Conservation (phyloP, 805 yeast species). For the Candida montana region DNA sequence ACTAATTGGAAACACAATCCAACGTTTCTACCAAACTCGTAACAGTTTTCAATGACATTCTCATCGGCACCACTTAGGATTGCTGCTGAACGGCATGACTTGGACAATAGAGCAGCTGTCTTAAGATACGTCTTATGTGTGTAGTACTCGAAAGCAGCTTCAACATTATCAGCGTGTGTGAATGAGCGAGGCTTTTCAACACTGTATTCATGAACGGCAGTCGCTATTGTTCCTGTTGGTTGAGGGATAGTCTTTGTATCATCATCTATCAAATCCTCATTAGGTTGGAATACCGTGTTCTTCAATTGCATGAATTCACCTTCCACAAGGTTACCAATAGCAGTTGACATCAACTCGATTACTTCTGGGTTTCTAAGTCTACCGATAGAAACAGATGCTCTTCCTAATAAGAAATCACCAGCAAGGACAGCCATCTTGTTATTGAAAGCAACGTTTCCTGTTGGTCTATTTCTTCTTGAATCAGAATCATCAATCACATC, state of each 20-base stretch:
- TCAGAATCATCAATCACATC: constrained; percentile 92
- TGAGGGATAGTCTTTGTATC: constrained; percentile 37
- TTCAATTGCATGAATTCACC: constrained; percentile 99
- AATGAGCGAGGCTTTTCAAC: constrained; percentile 28
- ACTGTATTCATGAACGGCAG: constrained; percentile 33
- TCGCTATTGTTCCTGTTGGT: constrained; percentile 60
- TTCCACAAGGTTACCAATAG: constrained; percentile 94
- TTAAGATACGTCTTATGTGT: constrained; percentile 92
- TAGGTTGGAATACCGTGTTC: constrained; percentile 70
- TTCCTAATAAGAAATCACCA: constrained; percentile 90
- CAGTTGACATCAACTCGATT: constrained; percentile 88
- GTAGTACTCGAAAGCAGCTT: constrained; percentile 92
- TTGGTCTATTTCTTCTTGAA: constrained; percentile 82
- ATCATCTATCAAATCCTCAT: constrained; percentile 42
- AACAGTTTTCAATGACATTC: constrained; percentile 74
- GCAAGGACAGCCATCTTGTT: constrained; percentile 97
- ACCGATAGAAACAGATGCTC: constrained; percentile 95
- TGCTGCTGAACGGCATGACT: constrained; percentile 89
- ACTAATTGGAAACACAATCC: constrained; percentile 96
- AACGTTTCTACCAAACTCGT: constrained; percentile 85
- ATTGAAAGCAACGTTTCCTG: constrained; percentile 90
- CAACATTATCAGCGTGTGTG: constrained; percentile 62
- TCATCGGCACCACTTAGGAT: constrained; percentile 82
- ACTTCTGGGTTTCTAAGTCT: constrained; percentile 95
- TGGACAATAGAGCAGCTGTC: constrained; percentile 91